Percentiles rank a stretch among this genome's conserved stretches.
phyloP scores from a whole-genome alignment of 441 rosid species.

The Pelargonium australe region DNA sequence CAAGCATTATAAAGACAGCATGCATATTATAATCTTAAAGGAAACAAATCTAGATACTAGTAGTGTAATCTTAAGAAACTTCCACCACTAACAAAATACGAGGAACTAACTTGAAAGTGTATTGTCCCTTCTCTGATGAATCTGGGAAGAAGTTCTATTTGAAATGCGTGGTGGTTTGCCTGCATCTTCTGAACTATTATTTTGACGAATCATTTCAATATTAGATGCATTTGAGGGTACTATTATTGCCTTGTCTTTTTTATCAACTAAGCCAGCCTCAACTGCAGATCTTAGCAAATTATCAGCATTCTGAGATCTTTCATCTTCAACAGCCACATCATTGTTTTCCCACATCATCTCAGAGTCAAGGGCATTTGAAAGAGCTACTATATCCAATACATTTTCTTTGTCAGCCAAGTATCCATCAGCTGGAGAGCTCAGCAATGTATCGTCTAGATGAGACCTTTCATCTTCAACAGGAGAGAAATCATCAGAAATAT shows the following conservation, averaged over 20 bases:
- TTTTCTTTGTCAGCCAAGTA: too few relatives aligned
- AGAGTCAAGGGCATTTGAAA: too few relatives aligned
- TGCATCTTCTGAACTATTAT: not conserved
- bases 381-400: too few relatives aligned
- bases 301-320: too few relatives aligned
- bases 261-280: not conserved
- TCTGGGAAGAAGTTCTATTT: not conserved
- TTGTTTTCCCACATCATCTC: too few relatives aligned
- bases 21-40: not conserved
- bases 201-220: not conserved
- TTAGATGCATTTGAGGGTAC: conserved; percentile 6
- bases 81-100: not conserved
- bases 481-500: not conserved
- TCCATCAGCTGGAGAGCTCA: too few relatives aligned
- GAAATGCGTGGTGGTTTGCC: not conserved
- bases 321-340: too few relatives aligned
- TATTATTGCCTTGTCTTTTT: not conserved
- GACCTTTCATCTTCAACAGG: not conserved
- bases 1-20: not conserved
- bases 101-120: conserved; percentile 16
- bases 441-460: too few relatives aligned
- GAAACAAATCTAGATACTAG: not conserved
- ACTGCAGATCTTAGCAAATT: not conserved
- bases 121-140: not conserved
- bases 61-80: not conserved